Evolutionary conservation across 2,329 filamentous ascomycete genomes (phyloP).

Genomic region (Aspergillus sergii): DNA sequence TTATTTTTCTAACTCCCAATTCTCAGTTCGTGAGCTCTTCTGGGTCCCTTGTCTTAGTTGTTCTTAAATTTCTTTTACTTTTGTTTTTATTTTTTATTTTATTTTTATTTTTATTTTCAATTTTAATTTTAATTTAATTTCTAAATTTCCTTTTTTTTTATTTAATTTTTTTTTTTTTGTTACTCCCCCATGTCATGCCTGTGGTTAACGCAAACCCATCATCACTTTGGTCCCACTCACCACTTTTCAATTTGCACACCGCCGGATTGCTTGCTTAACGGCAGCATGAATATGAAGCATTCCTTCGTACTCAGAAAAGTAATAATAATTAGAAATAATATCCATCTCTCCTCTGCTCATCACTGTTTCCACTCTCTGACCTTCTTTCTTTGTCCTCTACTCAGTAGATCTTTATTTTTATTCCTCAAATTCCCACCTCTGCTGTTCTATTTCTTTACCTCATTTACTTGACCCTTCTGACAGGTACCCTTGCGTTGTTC

Average conservation of each 20-base stretch:
- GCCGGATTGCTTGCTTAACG: background rate
- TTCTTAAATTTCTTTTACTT: slow-evolving; percentile 14
- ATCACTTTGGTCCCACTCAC: slow-evolving; percentile 2
- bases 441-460: background rate
- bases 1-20: background rate
- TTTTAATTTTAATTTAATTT: slow-evolving; percentile 1
- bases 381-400: slow-evolving; percentile 2
- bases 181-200: background rate
- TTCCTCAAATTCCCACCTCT: slow-evolving; percentile 7
- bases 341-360: background rate
- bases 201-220: background rate
- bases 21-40: slow-evolving; percentile 15
- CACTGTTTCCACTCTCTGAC: background rate
- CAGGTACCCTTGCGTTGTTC: background rate
- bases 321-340: slow-evolving; percentile 7
- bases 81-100: background rate
- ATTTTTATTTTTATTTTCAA: background rate
- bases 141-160: slow-evolving; percentile 9
- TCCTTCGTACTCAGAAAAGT: background rate
- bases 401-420: slow-evolving; percentile 8
- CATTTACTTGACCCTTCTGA: background rate
- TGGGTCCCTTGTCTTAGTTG: slow-evolving; percentile 20
- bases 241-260: background rate
- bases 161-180: background rate
- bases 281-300: background rate